These are phyloP conservation scores for Puccinia novopanici DNA, from an alignment of 1,284 basidiomycete species.

Conservation along the genomic window DNA sequence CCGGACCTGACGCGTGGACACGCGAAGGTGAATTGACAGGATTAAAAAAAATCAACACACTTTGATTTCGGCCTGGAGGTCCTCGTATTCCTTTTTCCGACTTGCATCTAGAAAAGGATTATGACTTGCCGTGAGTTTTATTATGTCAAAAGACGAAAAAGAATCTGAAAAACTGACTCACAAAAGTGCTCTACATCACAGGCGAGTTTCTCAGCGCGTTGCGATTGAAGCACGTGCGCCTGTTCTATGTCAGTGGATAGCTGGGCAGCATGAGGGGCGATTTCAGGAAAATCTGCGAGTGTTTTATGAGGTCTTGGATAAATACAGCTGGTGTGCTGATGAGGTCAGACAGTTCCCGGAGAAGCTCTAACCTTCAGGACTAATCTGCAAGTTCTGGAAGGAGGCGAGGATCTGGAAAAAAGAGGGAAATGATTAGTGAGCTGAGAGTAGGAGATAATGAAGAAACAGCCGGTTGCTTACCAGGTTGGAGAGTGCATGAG, in stretches of 20 bases:
- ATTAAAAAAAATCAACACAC: slow-evolving; percentile 12
- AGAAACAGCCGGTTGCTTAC: background rate
- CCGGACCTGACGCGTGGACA: background rate
- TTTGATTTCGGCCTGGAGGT: slow-evolving; percentile 33
- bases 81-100: slow-evolving; percentile 36
- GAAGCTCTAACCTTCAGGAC: slow-evolving; percentile 16
- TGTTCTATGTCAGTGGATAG: slow-evolving; percentile 40
- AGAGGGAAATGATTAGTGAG: background rate
- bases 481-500: slow-evolving; percentile 12
- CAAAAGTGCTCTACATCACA: slow-evolving; percentile 27
- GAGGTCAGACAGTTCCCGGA: background rate
- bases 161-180: background rate
- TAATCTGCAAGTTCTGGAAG: slow-evolving; percentile 29
- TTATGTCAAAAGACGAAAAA: background rate
- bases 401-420: slow-evolving; percentile 16
- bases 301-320: background rate
- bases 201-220: slow-evolving; percentile 2
- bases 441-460: background rate
- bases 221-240: background rate
- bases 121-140: background rate
- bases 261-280: slow-evolving; percentile 31
- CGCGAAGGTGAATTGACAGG: background rate
- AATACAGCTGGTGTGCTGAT: background rate
- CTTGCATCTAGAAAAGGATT: slow-evolving; percentile 14
- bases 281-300: slow-evolving; percentile 32